Conservation (phyloP, 345 rosid genomes). For the Camelina hispida region DNA sequence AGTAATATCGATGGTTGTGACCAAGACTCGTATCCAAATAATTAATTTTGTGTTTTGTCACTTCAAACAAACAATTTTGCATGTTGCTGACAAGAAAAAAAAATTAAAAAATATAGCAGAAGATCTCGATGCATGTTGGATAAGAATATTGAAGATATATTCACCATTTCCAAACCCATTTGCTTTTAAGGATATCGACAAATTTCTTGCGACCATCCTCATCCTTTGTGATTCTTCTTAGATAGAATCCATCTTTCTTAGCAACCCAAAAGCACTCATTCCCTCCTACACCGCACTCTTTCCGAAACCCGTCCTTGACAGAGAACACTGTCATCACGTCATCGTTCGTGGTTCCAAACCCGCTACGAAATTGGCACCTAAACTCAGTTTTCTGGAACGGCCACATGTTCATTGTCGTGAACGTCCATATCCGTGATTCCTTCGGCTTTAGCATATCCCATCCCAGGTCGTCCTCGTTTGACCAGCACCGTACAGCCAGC, state of each 20-base stretch:
- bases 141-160: background rate
- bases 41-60: background rate
- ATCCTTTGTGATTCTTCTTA: slow-evolving; percentile 6
- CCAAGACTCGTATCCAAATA: background rate
- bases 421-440: slow-evolving; percentile 29
- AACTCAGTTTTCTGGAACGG: slow-evolving; percentile 42
- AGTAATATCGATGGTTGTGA: background rate
- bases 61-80: background rate
- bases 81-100: background rate
- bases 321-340: slow-evolving; percentile 35
- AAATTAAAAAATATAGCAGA: background rate
- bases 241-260: slow-evolving; percentile 39
- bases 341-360: slow-evolving; percentile 39
- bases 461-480: slow-evolving; percentile 39
- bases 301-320: slow-evolving; percentile 15
- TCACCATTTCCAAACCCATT: slow-evolving; percentile 47
- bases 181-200: slow-evolving; percentile 36
- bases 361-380: slow-evolving; percentile 36
- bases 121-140: background rate
- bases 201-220: background rate
- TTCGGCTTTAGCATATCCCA: slow-evolving; percentile 29
- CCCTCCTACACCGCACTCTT: slow-evolving; percentile 17
- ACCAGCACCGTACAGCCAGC: slow-evolving; percentile 43
- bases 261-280: slow-evolving; percentile 40
- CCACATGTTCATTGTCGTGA: slow-evolving; percentile 45